These are phyloP conservation scores for Debaryomycetaceae sp. DNA, from an alignment of 1,139 yeast species.

Conservation along the genomic window DNA sequence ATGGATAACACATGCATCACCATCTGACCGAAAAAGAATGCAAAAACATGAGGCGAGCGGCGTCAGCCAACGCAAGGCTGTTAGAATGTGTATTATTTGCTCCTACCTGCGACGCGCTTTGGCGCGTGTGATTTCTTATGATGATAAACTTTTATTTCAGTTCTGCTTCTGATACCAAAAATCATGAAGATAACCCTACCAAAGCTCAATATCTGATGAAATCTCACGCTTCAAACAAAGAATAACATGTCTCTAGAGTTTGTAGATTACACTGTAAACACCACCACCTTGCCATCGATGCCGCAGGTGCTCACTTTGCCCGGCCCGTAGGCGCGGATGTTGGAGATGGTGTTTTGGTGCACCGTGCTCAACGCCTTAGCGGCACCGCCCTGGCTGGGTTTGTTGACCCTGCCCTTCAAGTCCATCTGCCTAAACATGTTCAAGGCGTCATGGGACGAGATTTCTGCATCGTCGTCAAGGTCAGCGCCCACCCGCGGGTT, in stretches of 20 bases:
- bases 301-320: constrained; percentile 47
- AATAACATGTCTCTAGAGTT: constrained; percentile 6
- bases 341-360: constrained; percentile 87
- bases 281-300: constrained; percentile 85
- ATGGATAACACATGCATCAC: constrained; percentile 83
- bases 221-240: constrained; percentile 3
- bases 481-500: constrained; percentile 21
- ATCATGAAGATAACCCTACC: constrained; percentile 62
- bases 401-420: constrained; percentile 75
- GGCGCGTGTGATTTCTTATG: constrained; percentile 27
- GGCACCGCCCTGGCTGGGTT: constrained; percentile 31
- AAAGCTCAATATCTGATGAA: constrained; percentile 26
- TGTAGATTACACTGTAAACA: constrained; percentile 43
- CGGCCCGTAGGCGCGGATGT: constrained; percentile 60
- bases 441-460: constrained; percentile 75
- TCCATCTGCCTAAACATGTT: constrained; percentile 96
- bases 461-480: constrained; percentile 55
- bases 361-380: constrained; percentile 61
- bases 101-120: constrained; percentile 4
- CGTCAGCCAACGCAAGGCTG: no score
- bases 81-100: constrained; percentile 7
- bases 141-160: constrained; percentile 65
- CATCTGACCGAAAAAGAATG: constrained; percentile 69
- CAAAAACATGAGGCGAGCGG: no score
- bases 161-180: constrained; percentile 84